Base-by-base conservation (phyloP, 2,329 filamentous ascomycete species). In the Pseudogymnoascus sp. region DNA sequence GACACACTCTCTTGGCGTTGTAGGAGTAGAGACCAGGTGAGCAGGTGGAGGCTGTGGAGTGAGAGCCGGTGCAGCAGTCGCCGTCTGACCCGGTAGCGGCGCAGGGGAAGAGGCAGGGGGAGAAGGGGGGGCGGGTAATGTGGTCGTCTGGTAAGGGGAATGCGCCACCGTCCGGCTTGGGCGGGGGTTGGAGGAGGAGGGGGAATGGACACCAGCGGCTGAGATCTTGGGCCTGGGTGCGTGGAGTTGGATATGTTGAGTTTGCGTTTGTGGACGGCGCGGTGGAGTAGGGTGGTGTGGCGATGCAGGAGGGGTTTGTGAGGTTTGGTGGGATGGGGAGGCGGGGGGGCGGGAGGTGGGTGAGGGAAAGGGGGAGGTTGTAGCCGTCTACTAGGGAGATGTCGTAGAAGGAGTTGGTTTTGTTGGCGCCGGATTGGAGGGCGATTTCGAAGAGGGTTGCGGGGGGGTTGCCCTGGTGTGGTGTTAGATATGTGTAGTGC, bases 311-410 rank as follows among this genome's bases (percentile, higher is more conserved):
- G 1, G 85, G 84, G 72, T 92, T 92, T 61, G 87, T 89, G 21
- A 91, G 79, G 69, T 91, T 92, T 7, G 88, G 87, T 11, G 89
- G 88, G 64, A 92, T 86, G 62, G 78, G 75, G 60, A 78, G 75
- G 7, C 79, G 80, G 6, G 82, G 80, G 68, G 89, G 86, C 1
- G 83, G 82, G 25, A 84, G 78, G 68, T 85, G 83, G 62, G 80
- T 78, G 71, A 85, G 83, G 31, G 84, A 87, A 66, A 92, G 72
- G 1, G 89, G 88, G 1, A 93, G 75, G 71, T 93, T 93, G 80
- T 93, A 93, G 59, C 90, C 90, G 71, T 94, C 90, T 21, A 94
- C 90, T 2, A 93, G 80, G 42, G 89, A 92, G 66, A 94, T 90
- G 73, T 94, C 90, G 76, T 92, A 93, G 73, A 91, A 94, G 8